These are phyloP conservation scores for Irpex rosettiformis DNA, from an alignment of 1,284 basidiomycete genomes.

Conservation along the genomic window DNA sequence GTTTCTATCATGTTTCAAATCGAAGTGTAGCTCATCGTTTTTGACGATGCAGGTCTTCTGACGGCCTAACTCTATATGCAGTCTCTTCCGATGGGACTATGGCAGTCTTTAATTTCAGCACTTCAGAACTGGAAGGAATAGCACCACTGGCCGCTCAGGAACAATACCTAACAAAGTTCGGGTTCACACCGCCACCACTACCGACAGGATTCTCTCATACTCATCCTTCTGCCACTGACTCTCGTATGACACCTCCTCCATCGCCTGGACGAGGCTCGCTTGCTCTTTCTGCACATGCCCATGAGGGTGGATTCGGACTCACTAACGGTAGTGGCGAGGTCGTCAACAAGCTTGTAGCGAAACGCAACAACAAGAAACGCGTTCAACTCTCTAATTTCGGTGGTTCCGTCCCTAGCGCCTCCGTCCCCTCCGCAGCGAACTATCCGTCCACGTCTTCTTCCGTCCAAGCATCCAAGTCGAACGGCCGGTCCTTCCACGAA, in stretches of 20 bases:
- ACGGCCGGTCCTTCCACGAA: conserved; percentile 25
- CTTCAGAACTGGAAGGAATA: conserved; percentile 80
- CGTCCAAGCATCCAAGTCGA: conserved; percentile 9
- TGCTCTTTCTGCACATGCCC: conserved; percentile 22
- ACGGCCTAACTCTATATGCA: conserved; percentile 90
- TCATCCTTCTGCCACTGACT: conserved; percentile 9
- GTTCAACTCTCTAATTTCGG: conserved; percentile 46
- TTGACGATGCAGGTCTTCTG: conserved; percentile 65
- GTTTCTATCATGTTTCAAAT: conserved; percentile 8
- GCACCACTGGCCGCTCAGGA: conserved; percentile 73
- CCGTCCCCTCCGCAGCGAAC: conserved; percentile 35
- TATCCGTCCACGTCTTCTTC: conserved; percentile 12
- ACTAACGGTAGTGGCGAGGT: conserved; percentile 43
- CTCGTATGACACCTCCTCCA: conserved; percentile 46
- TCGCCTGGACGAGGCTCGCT: conserved; percentile 34
- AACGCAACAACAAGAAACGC: conserved; percentile 62
- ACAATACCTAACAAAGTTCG: conserved; percentile 77
- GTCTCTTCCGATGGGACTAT: conserved; percentile 96
- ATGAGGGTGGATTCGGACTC: conserved; percentile 35
- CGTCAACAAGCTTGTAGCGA: conserved; percentile 71
- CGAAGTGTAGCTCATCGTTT: not conserved
- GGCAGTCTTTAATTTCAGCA: conserved; percentile 81
- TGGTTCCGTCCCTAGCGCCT: conserved; percentile 24
- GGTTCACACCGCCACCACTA: conserved; percentile 60
- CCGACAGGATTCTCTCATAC: conserved; percentile 66